Percentiles rank a stretch among this genome's conserved stretches.
phyloP scores from a whole-genome alignment of 805 yeast genomes.

The Starmera quercuum region DNA sequence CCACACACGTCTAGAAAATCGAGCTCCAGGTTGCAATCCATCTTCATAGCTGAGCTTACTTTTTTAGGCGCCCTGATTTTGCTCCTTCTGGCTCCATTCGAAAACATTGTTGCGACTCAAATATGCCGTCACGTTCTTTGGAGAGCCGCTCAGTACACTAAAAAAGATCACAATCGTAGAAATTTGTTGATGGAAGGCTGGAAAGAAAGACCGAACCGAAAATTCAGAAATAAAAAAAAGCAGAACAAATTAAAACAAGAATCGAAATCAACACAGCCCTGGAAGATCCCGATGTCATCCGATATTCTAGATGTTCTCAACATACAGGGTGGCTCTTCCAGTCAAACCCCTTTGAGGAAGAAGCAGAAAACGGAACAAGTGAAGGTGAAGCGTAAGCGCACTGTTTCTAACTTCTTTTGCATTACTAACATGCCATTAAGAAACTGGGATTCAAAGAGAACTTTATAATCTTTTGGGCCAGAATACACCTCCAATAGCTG shows the following conservation, averaged over 20 bases:
- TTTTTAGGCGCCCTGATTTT: slow-evolving; percentile 64
- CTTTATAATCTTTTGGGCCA: slow-evolving; percentile 84
- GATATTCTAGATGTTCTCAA: slow-evolving; percentile 76
- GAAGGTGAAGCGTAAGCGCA: slow-evolving; percentile 16
- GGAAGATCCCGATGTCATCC: slow-evolving; percentile 25
- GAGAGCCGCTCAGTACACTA: no score
- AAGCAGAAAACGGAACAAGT: slow-evolving; percentile 21
- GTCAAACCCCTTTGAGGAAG: slow-evolving; percentile 19
- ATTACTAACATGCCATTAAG: no score
- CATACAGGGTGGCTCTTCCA: slow-evolving; percentile 32
- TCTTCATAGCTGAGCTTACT: slow-evolving; percentile 10
- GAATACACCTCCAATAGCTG: slow-evolving; percentile 78
- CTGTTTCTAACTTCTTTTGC: neutral
- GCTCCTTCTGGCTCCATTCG: slow-evolving; percentile 35
- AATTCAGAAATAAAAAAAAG: neutral
- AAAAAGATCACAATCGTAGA: no score
- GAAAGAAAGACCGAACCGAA: no score
- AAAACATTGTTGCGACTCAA: slow-evolving; percentile 1
- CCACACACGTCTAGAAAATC: neutral
- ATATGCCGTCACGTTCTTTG: no score
- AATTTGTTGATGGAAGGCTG: no score
- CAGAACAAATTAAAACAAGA: no score
- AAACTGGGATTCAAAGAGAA: slow-evolving; percentile 82
- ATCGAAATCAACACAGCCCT: no score
- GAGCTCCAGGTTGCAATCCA: no score